Base-by-base conservation (phyloP, 1,139 yeast genomes). In the Candida frijolesensis region DNA sequence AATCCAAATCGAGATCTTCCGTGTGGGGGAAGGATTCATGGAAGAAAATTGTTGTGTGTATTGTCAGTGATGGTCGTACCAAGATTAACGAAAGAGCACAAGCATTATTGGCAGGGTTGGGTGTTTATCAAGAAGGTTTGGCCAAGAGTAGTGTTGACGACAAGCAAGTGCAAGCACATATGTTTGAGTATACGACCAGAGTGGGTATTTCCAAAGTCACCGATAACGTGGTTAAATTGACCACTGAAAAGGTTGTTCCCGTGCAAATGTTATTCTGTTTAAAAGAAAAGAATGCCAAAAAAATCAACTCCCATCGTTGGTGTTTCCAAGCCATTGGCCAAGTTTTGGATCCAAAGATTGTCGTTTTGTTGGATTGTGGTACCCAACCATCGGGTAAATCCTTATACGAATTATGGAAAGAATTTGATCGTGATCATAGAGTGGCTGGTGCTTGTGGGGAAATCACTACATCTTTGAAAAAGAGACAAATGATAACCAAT, bases 371-470 rank as follows among this genome's bases (percentile, higher is more conserved):
- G 44, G 81, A 76, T 63, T 78, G 79, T 38, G 81, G 81, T 53
- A 76, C 81, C 32, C 80, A 76, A 55, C 81, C 81, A 11, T 56
- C 71, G 6, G 80, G 79, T 4, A 74, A 74, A 51, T 68, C 80
- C 1, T 65, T 76, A 50, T 76, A 76, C 56, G 78, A 76, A 55
- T 66, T 76, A 53, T 76, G 81, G 81, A 76, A 76, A 55, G 80
- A 76, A 52, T 76, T 76, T 53, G 79, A 75, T 55, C 64, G 68
- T 49, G 80, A 76, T 53, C 72, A 76, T n/a, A 70, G 67, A 51
- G 80, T 76, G 19, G 81, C 81, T 1, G 81, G 81, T 43, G 79
- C 80, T 6, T 76, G 80, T 70, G 81, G 81, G 22, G 81, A 76
- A 56, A 76, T 76, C 55, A 76, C 74, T 51, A 79, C 80, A 0